A percentile compares a stretch with the other conserved stretches of the same genome.
phyloP scores from a whole-genome alignment of 306 rosid genomes.

The Pachyrhizus erosus region DNA sequence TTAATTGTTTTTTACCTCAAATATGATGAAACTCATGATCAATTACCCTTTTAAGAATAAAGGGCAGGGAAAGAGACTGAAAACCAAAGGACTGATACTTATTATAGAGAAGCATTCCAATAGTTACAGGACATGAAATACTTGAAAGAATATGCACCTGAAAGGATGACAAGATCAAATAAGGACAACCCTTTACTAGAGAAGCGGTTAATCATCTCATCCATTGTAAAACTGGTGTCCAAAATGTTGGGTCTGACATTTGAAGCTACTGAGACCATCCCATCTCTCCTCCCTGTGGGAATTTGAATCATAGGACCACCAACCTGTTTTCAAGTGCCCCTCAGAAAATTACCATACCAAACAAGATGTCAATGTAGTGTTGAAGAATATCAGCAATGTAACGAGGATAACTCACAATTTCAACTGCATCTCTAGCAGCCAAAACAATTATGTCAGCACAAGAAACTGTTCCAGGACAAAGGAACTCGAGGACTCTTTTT shows the following conservation, averaged over 20 bases:
- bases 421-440: slow-evolving; percentile 94
- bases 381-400: slow-evolving; percentile 4
- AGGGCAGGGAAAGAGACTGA: slow-evolving; percentile 16
- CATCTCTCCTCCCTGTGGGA: slow-evolving; percentile 86
- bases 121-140: neutral
- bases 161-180: slow-evolving; percentile 75
- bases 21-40: neutral
- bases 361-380: neutral
- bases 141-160: slow-evolving; percentile 53
- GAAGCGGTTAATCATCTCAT: slow-evolving; percentile 73
- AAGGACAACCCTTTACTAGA: slow-evolving; percentile 74
- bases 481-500: slow-evolving; percentile 61
- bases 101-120: neutral
- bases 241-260: slow-evolving; percentile 81
- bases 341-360: neutral
- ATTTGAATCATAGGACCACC: slow-evolving; percentile 78
- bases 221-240: slow-evolving; percentile 77
- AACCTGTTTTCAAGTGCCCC: slow-evolving; percentile 52
- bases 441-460: slow-evolving; percentile 84
- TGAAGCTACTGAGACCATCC: slow-evolving; percentile 65
- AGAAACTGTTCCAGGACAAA: slow-evolving; percentile 82
- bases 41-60: neutral
- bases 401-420: slow-evolving; percentile 53
- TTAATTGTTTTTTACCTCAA: neutral
- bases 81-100: slow-evolving; percentile 16